Evolutionary conservation across 2,329 filamentous ascomycete species (phyloP).

Genomic region (Aspergillus amoenus): DNA sequence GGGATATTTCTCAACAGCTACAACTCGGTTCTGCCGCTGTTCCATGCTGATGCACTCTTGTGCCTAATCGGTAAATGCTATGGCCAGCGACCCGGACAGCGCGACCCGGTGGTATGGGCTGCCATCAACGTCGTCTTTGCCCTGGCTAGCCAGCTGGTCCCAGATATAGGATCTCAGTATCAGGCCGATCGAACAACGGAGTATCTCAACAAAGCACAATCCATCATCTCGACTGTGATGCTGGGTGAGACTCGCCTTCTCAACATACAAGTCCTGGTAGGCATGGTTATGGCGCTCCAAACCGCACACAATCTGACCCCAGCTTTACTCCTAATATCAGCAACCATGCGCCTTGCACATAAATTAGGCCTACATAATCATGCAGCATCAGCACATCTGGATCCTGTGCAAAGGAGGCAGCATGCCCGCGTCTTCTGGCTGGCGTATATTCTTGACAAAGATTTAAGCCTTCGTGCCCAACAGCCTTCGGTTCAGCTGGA

Average conservation of each 20-base stretch:
- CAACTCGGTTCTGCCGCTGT: background rate
- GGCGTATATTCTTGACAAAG: constrained; percentile 1
- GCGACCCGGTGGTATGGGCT: background rate
- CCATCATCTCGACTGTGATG: background rate
- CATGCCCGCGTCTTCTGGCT: background rate
- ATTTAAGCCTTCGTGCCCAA: background rate
- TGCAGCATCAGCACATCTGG: background rate
- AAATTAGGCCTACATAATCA: background rate
- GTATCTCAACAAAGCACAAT: background rate
- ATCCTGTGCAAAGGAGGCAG: background rate
- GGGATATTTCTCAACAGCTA: background rate
- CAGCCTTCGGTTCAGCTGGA: background rate
- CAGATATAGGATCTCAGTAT: background rate
- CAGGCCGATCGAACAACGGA: background rate
- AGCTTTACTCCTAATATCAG: background rate
- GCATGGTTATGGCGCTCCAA: background rate
- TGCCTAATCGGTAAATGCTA: background rate
- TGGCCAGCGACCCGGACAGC: background rate
- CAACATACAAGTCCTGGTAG: background rate
- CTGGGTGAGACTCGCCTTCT: background rate
- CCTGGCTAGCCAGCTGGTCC: background rate
- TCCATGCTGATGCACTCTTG: background rate
- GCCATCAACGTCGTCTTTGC: constrained; percentile 2
- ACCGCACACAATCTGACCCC: background rate
- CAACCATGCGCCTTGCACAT: background rate